Evolutionary conservation across 2,329 filamentous ascomycete species (phyloP).

Genomic region (Teratosphaeria zuluensis): DNA sequence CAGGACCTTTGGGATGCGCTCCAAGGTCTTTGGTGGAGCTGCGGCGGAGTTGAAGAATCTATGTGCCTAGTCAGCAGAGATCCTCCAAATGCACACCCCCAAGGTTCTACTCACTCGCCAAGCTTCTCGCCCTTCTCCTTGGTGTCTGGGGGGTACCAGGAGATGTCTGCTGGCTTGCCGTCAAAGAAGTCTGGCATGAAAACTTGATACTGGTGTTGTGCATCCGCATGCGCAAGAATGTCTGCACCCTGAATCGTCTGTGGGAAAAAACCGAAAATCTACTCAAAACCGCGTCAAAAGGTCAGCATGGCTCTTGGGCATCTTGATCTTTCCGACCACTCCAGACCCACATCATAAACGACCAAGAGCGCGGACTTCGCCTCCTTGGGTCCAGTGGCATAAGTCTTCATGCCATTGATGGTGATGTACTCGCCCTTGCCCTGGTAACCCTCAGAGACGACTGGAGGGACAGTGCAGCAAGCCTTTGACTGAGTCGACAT

Average conservation of each 20-base stretch:
- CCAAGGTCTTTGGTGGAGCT: conserved; percentile 48
- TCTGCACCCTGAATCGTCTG: conserved; percentile 56
- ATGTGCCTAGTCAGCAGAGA: background rate
- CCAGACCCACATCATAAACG: conserved; percentile 22
- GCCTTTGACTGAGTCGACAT: conserved; percentile 26
- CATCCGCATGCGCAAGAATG: conserved; percentile 48
- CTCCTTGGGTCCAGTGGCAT: conserved; percentile 42
- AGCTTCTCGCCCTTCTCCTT: conserved; percentile 50
- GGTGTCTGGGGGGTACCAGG: conserved; percentile 42
- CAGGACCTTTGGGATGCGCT: conserved; percentile 46
- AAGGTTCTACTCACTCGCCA: conserved; percentile 47
- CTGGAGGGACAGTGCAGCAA: conserved; percentile 42
- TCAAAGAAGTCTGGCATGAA: conserved; percentile 82
- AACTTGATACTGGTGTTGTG: conserved; percentile 66
- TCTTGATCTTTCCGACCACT: background rate
- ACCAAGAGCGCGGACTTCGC: conserved; percentile 50
- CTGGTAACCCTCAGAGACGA: conserved; percentile 42
- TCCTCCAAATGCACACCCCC: conserved; percentile 14
- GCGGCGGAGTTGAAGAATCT: conserved; percentile 46
- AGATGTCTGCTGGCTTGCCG: conserved; percentile 57
- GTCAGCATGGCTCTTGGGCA: background rate
- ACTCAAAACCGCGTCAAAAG: background rate
- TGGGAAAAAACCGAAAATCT: conserved; percentile 56
- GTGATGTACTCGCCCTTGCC: conserved; percentile 50
- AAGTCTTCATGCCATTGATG: conserved; percentile 53